These are phyloP conservation scores for Spencermartinsiella ligniputridi DNA, from an alignment of 1,139 yeast genomes.

Conservation along the genomic window DNA sequence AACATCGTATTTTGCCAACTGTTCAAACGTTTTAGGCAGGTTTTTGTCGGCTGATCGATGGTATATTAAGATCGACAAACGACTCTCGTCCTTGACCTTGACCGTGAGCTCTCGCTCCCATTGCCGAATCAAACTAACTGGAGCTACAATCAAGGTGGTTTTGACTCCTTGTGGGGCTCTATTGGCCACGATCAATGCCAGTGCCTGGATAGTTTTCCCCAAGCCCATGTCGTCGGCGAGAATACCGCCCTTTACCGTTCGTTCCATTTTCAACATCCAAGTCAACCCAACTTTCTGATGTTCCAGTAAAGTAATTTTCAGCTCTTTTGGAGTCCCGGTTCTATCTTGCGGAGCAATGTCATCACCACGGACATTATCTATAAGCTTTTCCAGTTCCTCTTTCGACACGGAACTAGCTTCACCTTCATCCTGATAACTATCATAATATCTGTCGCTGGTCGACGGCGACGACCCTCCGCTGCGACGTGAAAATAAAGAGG, in stretches of 20 bases:
- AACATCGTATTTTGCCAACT: slow-evolving; percentile 58
- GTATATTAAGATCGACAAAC: slow-evolving; percentile 50
- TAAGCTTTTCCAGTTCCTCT: slow-evolving; percentile 48
- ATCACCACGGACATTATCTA: slow-evolving; percentile 66
- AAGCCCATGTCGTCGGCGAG: slow-evolving; percentile 94
- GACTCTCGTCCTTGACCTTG: slow-evolving; percentile 48
- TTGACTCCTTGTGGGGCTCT: slow-evolving; percentile 26
- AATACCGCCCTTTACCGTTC: slow-evolving; percentile 73
- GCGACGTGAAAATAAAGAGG: background rate
- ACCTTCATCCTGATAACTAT: slow-evolving; percentile 1
- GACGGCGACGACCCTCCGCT: background rate
- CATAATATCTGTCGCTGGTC: background rate
- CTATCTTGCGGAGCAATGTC: slow-evolving; percentile 42
- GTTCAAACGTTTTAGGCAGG: slow-evolving; percentile 40
- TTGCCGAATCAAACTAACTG: slow-evolving; percentile 75
- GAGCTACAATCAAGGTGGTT: slow-evolving; percentile 68
- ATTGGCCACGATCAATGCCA: slow-evolving; percentile 57
- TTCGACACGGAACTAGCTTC: background rate
- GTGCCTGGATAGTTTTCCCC: slow-evolving; percentile 84
- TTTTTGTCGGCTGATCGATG: slow-evolving; percentile 47
- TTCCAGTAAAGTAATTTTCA: slow-evolving; percentile 62
- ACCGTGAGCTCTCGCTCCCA: slow-evolving; percentile 76
- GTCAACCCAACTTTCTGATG: slow-evolving; percentile 84
- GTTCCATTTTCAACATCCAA: slow-evolving; percentile 74
- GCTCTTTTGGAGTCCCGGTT: slow-evolving; percentile 63